phyloP scores from a whole-genome alignment of 208 protist genomes.

The Acanthamoeba healyi region DNA sequence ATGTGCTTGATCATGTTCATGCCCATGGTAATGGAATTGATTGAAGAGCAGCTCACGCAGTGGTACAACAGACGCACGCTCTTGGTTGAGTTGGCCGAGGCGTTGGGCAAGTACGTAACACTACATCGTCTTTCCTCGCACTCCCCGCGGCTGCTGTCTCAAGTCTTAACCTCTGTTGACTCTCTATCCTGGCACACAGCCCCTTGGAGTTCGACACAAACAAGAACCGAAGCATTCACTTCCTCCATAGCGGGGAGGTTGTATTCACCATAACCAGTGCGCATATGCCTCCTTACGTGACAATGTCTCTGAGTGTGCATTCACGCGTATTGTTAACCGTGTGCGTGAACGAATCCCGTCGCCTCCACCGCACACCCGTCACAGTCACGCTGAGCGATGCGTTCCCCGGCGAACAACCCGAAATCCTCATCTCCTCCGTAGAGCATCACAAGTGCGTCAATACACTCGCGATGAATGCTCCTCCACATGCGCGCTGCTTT shows the following conservation, averaged over 20 bases:
- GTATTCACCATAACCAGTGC: slow-evolving; percentile 41
- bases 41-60: background rate
- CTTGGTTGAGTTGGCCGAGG: background rate
- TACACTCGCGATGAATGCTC: background rate
- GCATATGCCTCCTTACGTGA: background rate
- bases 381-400: background rate
- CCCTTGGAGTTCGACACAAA: background rate
- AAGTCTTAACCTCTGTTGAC: background rate
- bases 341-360: background rate
- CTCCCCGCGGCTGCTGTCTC: background rate
- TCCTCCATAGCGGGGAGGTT: background rate
- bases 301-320: too few species aligned
- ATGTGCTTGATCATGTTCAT: slow-evolving; percentile 38
- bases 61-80: background rate
- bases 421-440: background rate
- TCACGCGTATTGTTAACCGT: too few species aligned
- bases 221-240: slow-evolving; percentile 14
- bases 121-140: too few species aligned
- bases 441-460: background rate
- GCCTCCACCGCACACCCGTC: background rate
- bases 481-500: background rate
- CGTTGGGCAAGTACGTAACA: background rate
- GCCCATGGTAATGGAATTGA: background rate
- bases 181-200: background rate
- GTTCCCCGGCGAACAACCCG: slow-evolving; percentile 18